Conservation (phyloP, 1,284 basidiomycete species). For the Quambalaria eucalypti region DNA sequence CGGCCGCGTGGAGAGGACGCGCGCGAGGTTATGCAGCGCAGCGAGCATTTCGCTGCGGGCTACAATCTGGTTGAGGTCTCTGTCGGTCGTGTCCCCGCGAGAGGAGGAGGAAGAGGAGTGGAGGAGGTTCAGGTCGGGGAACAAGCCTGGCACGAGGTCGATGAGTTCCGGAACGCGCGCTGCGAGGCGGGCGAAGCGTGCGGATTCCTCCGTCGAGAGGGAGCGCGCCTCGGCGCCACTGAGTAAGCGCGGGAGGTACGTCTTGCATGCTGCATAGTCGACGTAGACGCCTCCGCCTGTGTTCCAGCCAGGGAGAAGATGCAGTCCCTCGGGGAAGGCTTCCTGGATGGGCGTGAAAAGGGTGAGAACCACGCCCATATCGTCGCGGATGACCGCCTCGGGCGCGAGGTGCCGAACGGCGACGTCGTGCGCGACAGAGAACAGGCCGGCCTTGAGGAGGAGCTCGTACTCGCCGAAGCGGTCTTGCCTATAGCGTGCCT, state of each 20-base stretch:
- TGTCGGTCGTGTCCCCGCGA: too few relatives aligned
- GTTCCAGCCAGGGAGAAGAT: conserved; percentile 23
- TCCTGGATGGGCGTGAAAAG: conserved; percentile 65
- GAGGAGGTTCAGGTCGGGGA: conserved; percentile 55
- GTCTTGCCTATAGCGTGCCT: conserved; percentile 57
- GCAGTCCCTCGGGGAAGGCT: conserved; percentile 39
- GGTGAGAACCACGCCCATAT: conserved; percentile 63
- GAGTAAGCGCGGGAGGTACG: conserved; percentile 56
- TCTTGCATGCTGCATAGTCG: conserved; percentile 50
- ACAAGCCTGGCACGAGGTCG: conserved; percentile 55
- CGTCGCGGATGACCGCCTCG: conserved; percentile 74
- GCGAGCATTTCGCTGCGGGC: conserved; percentile 66
- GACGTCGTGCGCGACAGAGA: conserved; percentile 68
- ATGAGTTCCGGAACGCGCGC: conserved; percentile 56
- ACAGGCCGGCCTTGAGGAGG: conserved; percentile 63
- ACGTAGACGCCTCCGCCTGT: conserved; percentile 21
- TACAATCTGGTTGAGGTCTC: conserved; percentile 59
- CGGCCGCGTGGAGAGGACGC: conserved; percentile 49
- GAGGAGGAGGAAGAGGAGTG: too few relatives aligned
- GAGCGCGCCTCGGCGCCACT: conserved; percentile 44
- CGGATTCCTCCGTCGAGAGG: conserved; percentile 1
- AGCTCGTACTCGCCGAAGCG: conserved; percentile 69
- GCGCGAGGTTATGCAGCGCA: conserved; percentile 57
- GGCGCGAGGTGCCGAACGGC: conserved; percentile 76
- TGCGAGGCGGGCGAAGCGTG: conserved; percentile 50